Base-by-base conservation (phyloP, 331 rosid genomes). In the Dryas integrifolia region DNA sequence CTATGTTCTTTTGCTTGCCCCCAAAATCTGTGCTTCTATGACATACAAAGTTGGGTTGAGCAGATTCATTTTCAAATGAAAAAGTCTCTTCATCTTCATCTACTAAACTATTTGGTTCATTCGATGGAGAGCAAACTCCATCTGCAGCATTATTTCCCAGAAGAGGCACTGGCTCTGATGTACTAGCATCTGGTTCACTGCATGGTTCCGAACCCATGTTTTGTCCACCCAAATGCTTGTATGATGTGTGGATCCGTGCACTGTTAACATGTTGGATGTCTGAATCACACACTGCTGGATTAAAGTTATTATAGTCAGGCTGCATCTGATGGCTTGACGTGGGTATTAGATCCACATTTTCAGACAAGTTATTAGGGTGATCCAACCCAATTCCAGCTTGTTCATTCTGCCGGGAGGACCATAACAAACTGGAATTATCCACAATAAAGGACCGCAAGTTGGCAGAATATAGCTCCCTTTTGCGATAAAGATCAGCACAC, bases 141-240 rank as follows among this genome's bases (percentile, higher is more conserved):
- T 82, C 85, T 65, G 74, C 81, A 71, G 83, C 77, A 80, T 74
- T 80, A 70, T 81, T 86, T 41, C 79, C 91, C 77, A 75, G 82
- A 75, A 48, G 88, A 70, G 81, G 80, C 83, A 89, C 64, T 65
- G 82, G 90, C 83, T 89, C 96, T 67, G 97, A 89, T 69, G 91
- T 86, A 82, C 96, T 91, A 73, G 85, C 92, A 75, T 84, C 90
- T 62, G 89, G 96, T 77, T 89, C 96, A 81, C 82, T 76, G 67
- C 88, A 84, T 66, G 82, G 92, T 74, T 89, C 97, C 60, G 89
- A 82, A 72, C 84, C 88, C 74, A 82, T 75, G 82, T 71, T 86
- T 72, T 74, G 88, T 84, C 88, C 84, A 76, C 65, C 46, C 69
- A 53, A 76, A 45, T 73, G 86, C 67, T 72, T 79, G 72, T 77